A percentile compares a stretch with the other conserved stretches of the same genome.
Evolutionary conservation across 2,329 filamentous ascomycete species (phyloP).

Genomic region (Beauveria sp.): DNA sequence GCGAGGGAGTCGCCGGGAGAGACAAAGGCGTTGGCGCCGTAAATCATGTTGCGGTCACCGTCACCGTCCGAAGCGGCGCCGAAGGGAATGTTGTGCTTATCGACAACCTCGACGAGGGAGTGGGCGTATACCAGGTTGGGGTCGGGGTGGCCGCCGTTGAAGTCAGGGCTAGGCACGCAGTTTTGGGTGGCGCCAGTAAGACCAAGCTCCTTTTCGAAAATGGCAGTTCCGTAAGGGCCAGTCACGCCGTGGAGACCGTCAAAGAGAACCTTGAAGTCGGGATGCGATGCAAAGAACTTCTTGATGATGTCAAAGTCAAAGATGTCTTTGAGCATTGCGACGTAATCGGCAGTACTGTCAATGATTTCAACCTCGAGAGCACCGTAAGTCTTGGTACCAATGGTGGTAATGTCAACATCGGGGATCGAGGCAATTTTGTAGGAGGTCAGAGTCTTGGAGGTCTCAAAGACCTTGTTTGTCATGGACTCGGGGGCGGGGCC

Average conservation of each 20-base stretch:
- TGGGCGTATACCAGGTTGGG: slow-evolving; percentile 97
- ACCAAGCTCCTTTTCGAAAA: slow-evolving; percentile 90
- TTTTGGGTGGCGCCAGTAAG: slow-evolving; percentile 76
- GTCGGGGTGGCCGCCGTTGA: slow-evolving; percentile 94
- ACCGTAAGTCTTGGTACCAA: slow-evolving; percentile 81
- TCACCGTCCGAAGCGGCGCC: slow-evolving; percentile 95
- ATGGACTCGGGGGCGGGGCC: slow-evolving; percentile 92
- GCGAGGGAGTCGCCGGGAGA: slow-evolving; percentile 95
- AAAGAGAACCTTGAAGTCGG: slow-evolving; percentile 94
- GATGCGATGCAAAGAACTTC: slow-evolving; percentile 78
- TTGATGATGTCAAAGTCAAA: slow-evolving; percentile 97
- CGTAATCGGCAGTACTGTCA: slow-evolving; percentile 87
- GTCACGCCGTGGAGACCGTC: slow-evolving; percentile 93
- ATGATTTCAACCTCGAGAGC: slow-evolving; percentile 89
- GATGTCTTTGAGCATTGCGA: slow-evolving; percentile 94
- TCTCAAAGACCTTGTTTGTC: slow-evolving; percentile 95
- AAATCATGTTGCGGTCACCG: slow-evolving; percentile 99
- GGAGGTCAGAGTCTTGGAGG: slow-evolving; percentile 78
- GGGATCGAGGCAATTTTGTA: slow-evolving; percentile 90
- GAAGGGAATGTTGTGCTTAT: slow-evolving; percentile 87
- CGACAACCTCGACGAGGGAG: slow-evolving; percentile 86
- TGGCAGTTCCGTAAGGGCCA: slow-evolving; percentile 87
- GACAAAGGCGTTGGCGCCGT: slow-evolving; percentile 92
- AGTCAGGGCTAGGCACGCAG: slow-evolving; percentile 86
- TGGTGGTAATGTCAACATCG: slow-evolving; percentile 72